These are phyloP conservation scores for Pilatotrama ljubarskyi DNA, from an alignment of 768 basidiomycete genomes.

Conservation along the genomic window DNA sequence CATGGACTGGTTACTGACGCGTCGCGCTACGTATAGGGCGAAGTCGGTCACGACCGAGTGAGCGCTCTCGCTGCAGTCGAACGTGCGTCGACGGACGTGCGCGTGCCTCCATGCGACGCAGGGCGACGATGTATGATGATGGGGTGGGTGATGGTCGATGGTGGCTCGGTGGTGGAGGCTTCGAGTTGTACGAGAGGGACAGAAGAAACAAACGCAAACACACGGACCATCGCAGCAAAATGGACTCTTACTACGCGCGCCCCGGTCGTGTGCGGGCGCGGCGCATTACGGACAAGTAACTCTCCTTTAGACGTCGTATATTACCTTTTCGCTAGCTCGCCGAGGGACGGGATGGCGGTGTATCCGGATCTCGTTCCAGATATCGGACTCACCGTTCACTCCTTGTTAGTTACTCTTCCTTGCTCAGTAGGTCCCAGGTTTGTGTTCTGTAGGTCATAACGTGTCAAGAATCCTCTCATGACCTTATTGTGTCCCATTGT, in stretches of 20 bases:
- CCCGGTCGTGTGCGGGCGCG: not conserved
- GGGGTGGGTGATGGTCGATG: not conserved
- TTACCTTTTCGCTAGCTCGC: not conserved
- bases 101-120: not conserved
- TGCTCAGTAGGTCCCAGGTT: too few relatives aligned
- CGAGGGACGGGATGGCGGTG: not conserved
- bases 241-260: conserved; percentile 8
- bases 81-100: not conserved
- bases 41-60: conserved; percentile 39
- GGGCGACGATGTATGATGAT: not conserved
- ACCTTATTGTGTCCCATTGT: too few relatives aligned
- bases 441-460: too few relatives aligned
- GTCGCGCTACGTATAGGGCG: conserved; percentile 25
- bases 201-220: conserved; percentile 5
- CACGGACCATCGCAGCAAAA: conserved; percentile 22
- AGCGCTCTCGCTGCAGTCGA: not conserved
- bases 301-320: conserved; percentile 1
- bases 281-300: not conserved
- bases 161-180: not conserved
- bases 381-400: too few relatives aligned
- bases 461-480: too few relatives aligned
- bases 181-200: conserved; percentile 5
- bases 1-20: not conserved
- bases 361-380: too few relatives aligned
- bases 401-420: too few relatives aligned